Conservation (phyloP, 192 early-diverging fungal species). For the Backusella mclennaniae region DNA sequence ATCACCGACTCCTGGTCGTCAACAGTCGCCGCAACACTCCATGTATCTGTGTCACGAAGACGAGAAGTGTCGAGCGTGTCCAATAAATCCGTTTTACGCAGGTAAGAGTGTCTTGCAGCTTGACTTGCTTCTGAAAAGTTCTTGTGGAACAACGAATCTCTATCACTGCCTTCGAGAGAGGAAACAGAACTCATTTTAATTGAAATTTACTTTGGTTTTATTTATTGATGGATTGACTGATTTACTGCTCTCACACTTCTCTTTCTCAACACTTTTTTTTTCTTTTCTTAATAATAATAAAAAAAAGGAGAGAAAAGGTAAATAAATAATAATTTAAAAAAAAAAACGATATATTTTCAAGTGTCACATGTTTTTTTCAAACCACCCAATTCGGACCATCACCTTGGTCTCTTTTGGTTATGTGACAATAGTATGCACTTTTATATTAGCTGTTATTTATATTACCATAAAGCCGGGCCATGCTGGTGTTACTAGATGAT, state of each 20-base stretch:
- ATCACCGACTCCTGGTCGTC: conserved; percentile 40
- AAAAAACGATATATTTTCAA: not conserved
- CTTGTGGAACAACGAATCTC: conserved; percentile 23
- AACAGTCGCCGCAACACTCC: conserved; percentile 42
- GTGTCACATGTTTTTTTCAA: not conserved
- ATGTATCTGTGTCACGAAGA: conserved; percentile 35
- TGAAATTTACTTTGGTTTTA: not conserved
- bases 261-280: not conserved
- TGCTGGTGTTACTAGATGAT: too few species aligned
- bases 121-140: conserved; percentile 14
- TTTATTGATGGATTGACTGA: not conserved
- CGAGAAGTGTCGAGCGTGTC: conserved; percentile 33
- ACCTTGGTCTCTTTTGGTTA: too few species aligned
- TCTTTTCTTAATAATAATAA: not conserved
- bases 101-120: conserved; percentile 27
- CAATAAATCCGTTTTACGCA: conserved; percentile 36
- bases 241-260: not conserved
- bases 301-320: not conserved
- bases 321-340: not conserved
- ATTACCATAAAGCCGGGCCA: too few species aligned
- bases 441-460: too few species aligned
- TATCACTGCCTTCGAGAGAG: conserved; percentile 31
- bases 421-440: too few species aligned
- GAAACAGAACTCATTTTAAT: conserved; percentile 29
- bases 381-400: too few species aligned